Evolutionary conservation across 495 filamentous ascomycete genomes (phyloP), one percentile per base, ranked within the genome.

Genomic region (Lasiosphaeris hirsuta): DNA sequence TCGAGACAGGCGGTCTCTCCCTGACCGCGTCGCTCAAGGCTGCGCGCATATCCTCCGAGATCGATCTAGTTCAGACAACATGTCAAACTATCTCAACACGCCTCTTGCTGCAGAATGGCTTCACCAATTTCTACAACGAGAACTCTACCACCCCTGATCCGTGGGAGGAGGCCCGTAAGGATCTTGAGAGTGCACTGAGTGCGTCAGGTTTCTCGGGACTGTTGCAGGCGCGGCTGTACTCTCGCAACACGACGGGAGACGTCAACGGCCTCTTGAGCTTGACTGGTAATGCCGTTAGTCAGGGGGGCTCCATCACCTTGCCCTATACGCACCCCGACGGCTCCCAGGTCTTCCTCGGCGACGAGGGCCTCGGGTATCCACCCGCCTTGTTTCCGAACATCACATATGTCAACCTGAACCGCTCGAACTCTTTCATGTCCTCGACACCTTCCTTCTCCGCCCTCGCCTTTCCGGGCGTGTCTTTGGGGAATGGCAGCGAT

Each of bases 1-100:
- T 92, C 63, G 76, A 66, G 73, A 72, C 61, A 14, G 74, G 76
- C 43, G 79, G 82, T 37, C 81, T 96, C 34, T 72, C 86, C 30
- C 80, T 96, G 48, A 89, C 89, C 2, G 92, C 92, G 13, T 89
- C 86, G 10, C 82, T 96, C 66, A 96, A 96, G 69, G 86, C 91
- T 23, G 83, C 87, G 17, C 86, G 92, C 65, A 79, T 97, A 37
- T 72, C 85, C n/a, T 85, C 86, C 47, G 87, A 87, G 65, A 79
- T 95, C 23, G 76, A 86, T 36, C 78, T 93, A 40, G 82, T 92
- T 57, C 84, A 90, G 70, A 81, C 86, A 3, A 84, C 81, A 34
- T 87, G 85, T 61, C 74, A 78, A 41, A 82, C 84, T 54, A 84
- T 89, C 47, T 70, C 84, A 11, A 88, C 89, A 1, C 78, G 90